Evolutionary conservation across 208 protist genomes (phyloP), one percentile per base, ranked within the genome.

Genomic region (Acanthamoeba royreba): DNA sequence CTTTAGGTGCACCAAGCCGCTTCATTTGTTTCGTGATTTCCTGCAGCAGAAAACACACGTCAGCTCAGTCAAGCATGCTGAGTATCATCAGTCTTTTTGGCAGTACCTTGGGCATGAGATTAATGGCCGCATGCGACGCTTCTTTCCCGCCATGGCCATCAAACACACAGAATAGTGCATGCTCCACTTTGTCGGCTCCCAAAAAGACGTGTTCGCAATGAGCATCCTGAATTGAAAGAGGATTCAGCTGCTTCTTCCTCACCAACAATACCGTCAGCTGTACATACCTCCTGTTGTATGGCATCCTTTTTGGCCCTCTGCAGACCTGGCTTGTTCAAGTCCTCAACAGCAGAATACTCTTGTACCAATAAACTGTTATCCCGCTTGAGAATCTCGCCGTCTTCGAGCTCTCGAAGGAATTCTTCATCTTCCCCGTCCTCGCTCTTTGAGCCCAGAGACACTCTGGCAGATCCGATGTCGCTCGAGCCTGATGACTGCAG

Each of bases 321-420:
- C 4, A 92, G 88, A 31, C 88, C 88, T 4, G 88, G 31, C 58
- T 92, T 92, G 47, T 92, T 92, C n/a, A 92, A 28, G 19, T 92
- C 88, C 63, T 92, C 88, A 4, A 55, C 66, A 4, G 88, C 88
- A 35, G 17, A 74, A 33, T 58, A 92, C 61, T 92, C 88, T n/a
- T 81, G 53, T 9, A 92, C 8, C n/a, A 92, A 43, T 22, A 49
- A 25, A 19, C 25, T 35, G 52, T 13, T 22, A 42, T 90, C 55
- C 28, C 83, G 31, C 19, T 31, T 22, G 2, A 69, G 83, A n/a
- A 47, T 22, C 52, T 90, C 83, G 47, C 40, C 46, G n/a, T 69
- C 83, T n/a, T 90, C 83, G 49, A 90, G 35, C 55, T 90, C 83
- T 11, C 53, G 83, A 25, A 72, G 83, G 35, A 72, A 47, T 22